Conservation (phyloP, 768 basidiomycete genomes). For the Phlebiopsis flavidoalba region DNA sequence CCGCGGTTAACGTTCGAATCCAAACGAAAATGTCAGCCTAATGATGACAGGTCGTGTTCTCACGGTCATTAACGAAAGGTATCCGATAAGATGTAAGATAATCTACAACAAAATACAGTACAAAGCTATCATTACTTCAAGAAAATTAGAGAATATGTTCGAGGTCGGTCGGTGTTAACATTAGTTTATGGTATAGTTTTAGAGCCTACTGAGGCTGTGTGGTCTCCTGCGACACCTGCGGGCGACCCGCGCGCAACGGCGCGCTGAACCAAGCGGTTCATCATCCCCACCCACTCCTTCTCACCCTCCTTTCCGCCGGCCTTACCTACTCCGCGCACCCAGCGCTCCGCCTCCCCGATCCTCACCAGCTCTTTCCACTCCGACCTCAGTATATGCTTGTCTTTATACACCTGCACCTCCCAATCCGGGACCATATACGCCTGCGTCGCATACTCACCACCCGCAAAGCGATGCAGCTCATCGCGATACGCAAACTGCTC, state of each 20-base stretch:
- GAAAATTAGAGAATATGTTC: no score
- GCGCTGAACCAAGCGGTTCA: conserved; percentile 29
- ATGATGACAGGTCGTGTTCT: no score
- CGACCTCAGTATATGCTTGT: conserved; percentile 42
- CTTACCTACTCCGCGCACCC: conserved; percentile 58
- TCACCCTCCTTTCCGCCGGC: conserved; percentile 52
- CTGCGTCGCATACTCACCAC: conserved; percentile 24
- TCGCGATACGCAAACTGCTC: conserved; percentile 68
- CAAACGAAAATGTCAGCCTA: no score
- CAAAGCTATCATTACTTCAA: no score
- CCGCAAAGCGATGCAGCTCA: conserved; percentile 45
- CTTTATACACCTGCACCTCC: conserved; percentile 51
- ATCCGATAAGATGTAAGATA: no score
- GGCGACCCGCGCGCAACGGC: conserved; percentile 5
- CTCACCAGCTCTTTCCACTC: conserved; percentile 58
- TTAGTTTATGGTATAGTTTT: neutral
- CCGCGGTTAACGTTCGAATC: no score
- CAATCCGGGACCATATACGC: conserved; percentile 42
- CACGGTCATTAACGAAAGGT: no score
- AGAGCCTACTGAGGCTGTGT: neutral
- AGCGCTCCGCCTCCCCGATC: conserved; percentile 50
- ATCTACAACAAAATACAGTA: no score
- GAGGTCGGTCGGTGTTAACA: no score
- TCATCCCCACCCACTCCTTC: conserved; percentile 58
- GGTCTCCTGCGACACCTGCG: no score